phyloP scores from a whole-genome alignment of 2,329 filamentous ascomycete species.

The Emergomyces pasteurianus region DNA sequence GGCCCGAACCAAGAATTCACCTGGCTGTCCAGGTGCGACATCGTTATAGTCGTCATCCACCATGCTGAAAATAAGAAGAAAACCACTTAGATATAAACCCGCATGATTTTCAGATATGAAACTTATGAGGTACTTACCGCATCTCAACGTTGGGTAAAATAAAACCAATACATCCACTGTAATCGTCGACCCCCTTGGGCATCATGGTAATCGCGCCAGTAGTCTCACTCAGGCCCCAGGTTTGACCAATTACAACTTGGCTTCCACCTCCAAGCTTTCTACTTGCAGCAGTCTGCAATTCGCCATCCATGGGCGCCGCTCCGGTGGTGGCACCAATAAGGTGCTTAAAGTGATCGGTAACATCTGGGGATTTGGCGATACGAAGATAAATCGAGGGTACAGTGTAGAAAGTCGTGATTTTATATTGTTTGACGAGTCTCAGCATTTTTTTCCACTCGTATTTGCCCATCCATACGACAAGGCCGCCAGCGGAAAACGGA shows the following conservation, averaged over 20 bases:
- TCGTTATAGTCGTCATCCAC: conserved; percentile 3
- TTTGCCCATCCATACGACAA: conserved; percentile 2
- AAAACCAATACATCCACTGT: background rate
- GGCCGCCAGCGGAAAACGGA: background rate
- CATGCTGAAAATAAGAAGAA: background rate
- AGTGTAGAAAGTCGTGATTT: conserved; percentile 1
- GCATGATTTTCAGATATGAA: background rate
- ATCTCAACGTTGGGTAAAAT: background rate
- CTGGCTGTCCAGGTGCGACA: background rate
- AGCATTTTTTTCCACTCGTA: conserved; percentile 3
- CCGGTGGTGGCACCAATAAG: background rate
- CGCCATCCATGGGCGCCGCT: conserved; percentile 1
- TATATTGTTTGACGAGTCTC: background rate
- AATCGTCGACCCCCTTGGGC: background rate
- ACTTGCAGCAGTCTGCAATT: background rate
- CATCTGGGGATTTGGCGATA: conserved; percentile 1
- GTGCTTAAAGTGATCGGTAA: background rate
- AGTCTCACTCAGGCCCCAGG: conserved; percentile 1
- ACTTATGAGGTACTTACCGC: background rate
- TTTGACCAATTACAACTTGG: background rate
- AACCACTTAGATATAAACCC: background rate
- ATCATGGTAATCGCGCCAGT: background rate
- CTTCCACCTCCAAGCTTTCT: conserved; percentile 1
- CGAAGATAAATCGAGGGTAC: background rate
- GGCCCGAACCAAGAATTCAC: conserved; percentile 1